Conservation (phyloP, 768 basidiomycete genomes). For the Phlebiopsis flavidoalba region DNA sequence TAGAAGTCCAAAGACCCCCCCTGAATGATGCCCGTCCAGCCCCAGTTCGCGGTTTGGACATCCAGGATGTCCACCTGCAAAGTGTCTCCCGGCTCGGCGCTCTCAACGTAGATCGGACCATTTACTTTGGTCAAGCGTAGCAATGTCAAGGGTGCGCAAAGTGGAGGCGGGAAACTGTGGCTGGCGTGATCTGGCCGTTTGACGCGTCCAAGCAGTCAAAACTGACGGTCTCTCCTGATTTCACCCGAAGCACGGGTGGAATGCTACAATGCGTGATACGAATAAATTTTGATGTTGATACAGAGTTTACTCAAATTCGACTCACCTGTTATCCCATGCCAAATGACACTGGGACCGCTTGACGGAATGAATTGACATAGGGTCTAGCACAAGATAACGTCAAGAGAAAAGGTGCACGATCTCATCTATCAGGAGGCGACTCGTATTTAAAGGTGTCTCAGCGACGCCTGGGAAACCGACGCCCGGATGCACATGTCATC, state of each 20-base stretch:
- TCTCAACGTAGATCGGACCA: conserved; percentile 51
- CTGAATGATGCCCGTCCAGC: conserved; percentile 56
- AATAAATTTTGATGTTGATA: not conserved
- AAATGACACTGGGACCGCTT: conserved; percentile 48
- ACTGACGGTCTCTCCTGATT: conserved; percentile 49
- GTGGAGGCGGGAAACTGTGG: conserved; percentile 32
- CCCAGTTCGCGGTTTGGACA: conserved; percentile 50
- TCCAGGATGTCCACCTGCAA: conserved; percentile 54
- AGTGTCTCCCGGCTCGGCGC: conserved; percentile 50
- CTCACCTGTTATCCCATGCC: conserved; percentile 57
- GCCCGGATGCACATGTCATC: not conserved
- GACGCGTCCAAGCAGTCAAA: conserved; percentile 64
- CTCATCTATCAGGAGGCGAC: too few species aligned
- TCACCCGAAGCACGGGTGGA: conserved; percentile 41
- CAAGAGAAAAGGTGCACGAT: too few species aligned
- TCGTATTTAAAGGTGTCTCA: not conserved
- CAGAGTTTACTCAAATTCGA: not conserved
- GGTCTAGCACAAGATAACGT: too few species aligned
- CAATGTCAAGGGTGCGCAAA: conserved; percentile 38
- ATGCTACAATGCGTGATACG: conserved; percentile 31
- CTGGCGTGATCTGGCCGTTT: conserved; percentile 49
- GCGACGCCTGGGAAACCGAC: not conserved
- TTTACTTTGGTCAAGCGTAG: conserved; percentile 53
- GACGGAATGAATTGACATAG: conserved; percentile 51
- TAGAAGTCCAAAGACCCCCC: conserved; percentile 55